phyloP scores from a whole-genome alignment of 106 monocot genomes.

The Amphibolis antarctica region DNA sequence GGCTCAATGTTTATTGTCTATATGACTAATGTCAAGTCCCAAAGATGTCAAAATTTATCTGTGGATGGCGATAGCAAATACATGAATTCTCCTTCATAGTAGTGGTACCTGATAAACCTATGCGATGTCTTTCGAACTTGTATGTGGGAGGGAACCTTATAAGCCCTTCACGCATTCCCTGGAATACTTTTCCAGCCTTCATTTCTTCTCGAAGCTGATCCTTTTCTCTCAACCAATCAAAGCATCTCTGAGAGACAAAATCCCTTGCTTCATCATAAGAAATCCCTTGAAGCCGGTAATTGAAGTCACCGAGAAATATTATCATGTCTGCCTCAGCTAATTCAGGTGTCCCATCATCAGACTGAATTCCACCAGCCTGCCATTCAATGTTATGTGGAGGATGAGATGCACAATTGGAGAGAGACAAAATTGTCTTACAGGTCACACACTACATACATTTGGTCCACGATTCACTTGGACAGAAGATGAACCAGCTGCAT shows the following conservation, averaged over 20 bases:
- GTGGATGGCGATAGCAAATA: background rate
- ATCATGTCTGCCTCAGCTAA: slow-evolving; percentile 62
- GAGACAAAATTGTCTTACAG: background rate
- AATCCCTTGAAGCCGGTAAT: slow-evolving; percentile 49
- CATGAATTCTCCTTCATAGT: background rate
- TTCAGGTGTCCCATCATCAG: slow-evolving; percentile 41
- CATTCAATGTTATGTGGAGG: background rate
- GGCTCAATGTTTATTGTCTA: no score
- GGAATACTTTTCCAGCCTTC: slow-evolving; percentile 67
- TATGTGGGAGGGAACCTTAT: slow-evolving; percentile 72
- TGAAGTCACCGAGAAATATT: slow-evolving; percentile 64
- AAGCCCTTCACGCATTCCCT: slow-evolving; percentile 70
- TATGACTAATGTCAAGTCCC: no score
- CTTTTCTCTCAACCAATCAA: slow-evolving; percentile 63
- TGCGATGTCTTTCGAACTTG: slow-evolving; percentile 56
- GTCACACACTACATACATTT: slow-evolving; percentile 24
- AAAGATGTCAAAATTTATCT: no score
- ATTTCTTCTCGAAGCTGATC: slow-evolving; percentile 68
- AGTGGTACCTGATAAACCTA: slow-evolving; percentile 41
- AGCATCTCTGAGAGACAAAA: slow-evolving; percentile 58
- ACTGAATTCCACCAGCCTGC: slow-evolving; percentile 20
- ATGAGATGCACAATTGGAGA: background rate
- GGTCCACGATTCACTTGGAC: slow-evolving; percentile 27
- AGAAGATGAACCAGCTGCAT: slow-evolving; percentile 30
- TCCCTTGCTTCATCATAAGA: slow-evolving; percentile 68